Evolutionary conservation across 1,284 basidiomycete genomes (phyloP).

Genomic region (Agaricales sp.): DNA sequence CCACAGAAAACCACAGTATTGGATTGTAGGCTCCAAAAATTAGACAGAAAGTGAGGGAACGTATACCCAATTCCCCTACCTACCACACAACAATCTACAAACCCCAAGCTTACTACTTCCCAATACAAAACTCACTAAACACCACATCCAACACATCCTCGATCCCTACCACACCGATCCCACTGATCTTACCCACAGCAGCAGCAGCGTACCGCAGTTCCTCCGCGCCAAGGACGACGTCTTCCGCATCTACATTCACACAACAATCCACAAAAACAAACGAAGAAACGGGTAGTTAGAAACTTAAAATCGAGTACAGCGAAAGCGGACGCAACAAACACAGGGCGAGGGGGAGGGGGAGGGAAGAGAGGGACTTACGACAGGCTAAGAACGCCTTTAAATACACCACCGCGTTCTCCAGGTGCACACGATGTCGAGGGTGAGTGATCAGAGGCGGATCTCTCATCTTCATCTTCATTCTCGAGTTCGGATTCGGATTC

Average conservation of each 20-base stretch:
- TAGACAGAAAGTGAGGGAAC: no score
- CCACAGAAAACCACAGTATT: no score
- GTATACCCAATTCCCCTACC: no score
- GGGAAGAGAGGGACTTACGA: constrained; percentile 27
- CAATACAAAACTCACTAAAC: constrained; percentile 81
- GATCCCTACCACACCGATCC: constrained; percentile 55
- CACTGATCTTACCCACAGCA: constrained; percentile 68
- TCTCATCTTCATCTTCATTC: not conserved
- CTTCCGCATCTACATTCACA: constrained; percentile 27
- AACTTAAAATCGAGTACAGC: no score
- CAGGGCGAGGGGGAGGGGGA: no score
- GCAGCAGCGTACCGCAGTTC: constrained; percentile 77
- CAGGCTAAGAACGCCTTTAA: constrained; percentile 57
- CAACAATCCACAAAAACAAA: not conserved
- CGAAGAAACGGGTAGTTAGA: no score
- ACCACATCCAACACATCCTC: constrained; percentile 77
- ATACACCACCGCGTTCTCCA: constrained; percentile 55
- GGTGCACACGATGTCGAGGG: constrained; percentile 66
- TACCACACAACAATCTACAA: no score
- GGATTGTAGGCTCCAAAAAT: no score
- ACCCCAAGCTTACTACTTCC: constrained; percentile 40
- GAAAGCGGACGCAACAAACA: no score
- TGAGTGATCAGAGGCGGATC: constrained; percentile 65
- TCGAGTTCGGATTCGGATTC: no score
- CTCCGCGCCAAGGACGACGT: constrained; percentile 75